A percentile compares a stretch with the other conserved stretches of the same genome.
These are phyloP conservation scores for Cladobotryum protrusum DNA, from an alignment of 2,329 filamentous ascomycete species.

Conservation along the genomic window DNA sequence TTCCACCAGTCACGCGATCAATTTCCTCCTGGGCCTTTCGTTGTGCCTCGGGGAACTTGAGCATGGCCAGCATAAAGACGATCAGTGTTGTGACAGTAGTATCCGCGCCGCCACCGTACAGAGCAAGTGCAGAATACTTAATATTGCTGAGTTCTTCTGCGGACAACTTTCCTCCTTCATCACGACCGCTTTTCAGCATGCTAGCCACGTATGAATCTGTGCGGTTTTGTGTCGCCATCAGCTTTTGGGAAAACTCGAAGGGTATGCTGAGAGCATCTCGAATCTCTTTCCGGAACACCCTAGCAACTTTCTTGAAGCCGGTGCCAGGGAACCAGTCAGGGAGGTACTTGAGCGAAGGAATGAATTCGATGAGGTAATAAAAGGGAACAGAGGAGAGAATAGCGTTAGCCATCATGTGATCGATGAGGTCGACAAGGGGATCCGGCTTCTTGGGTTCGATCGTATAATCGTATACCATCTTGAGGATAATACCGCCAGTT, in stretches of 20 bases:
- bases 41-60: constrained; percentile 34
- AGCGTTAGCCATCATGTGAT: constrained; percentile 18
- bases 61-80: constrained; percentile 42
- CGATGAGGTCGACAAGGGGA: constrained; percentile 16
- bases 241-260: not conserved
- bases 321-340: constrained; percentile 18
- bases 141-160: too few species aligned
- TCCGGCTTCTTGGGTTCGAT: constrained; percentile 16
- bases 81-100: not conserved
- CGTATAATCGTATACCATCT: constrained; percentile 16
- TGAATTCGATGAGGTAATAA: constrained; percentile 19
- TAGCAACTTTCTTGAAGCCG: constrained; percentile 18
- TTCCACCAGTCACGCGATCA: constrained; percentile 34
- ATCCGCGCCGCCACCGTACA: constrained; percentile 12
- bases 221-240: not conserved
- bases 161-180: too few species aligned
- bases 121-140: not conserved
- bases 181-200: too few species aligned
- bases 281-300: constrained; percentile 12
- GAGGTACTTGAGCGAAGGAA: constrained; percentile 13
- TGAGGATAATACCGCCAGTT: constrained; percentile 11
- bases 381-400: constrained; percentile 16
- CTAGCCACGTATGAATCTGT: not conserved
- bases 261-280: not conserved
- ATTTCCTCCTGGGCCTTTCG: constrained; percentile 35